Percentiles rank a stretch among this genome's conserved stretches.
These are phyloP conservation scores for Diplodia mutila DNA, from an alignment of 2,329 filamentous ascomycete genomes.

Conservation along the genomic window DNA sequence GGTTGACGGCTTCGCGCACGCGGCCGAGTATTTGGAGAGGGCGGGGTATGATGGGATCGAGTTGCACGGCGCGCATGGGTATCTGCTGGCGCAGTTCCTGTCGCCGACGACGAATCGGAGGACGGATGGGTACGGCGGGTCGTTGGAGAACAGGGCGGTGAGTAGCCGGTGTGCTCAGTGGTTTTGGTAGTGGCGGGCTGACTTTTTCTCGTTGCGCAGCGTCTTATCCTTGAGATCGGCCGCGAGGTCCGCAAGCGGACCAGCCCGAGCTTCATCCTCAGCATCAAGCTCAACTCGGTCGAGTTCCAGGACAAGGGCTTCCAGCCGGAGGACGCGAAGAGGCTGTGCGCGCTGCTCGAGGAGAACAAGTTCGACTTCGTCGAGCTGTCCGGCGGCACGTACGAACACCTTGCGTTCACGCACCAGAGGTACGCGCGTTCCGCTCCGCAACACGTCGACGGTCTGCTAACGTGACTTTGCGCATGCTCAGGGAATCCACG, in stretches of 20 bases:
- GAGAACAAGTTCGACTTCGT: constrained; percentile 68
- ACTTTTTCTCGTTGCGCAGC: constrained; percentile 30
- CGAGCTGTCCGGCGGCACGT: constrained; percentile 66
- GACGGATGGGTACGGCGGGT: constrained; percentile 52
- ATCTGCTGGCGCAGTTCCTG: constrained; percentile 53
- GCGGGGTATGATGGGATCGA: constrained; percentile 62
- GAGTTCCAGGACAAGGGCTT: constrained; percentile 46
- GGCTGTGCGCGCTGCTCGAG: constrained; percentile 55
- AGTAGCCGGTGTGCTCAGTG: constrained; percentile 24
- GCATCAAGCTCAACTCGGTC: constrained; percentile 57
- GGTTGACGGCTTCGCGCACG: constrained; percentile 57
- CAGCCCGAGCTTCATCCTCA: constrained; percentile 50
- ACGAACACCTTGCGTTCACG: constrained; percentile 37
- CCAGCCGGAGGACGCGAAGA: constrained; percentile 51
- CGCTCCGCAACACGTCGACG: constrained; percentile 34
- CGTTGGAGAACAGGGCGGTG: constrained; percentile 48
- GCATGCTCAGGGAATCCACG: constrained; percentile 55
- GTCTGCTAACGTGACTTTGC: not conserved
- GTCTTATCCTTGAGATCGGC: constrained; percentile 52
- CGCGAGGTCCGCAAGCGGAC: constrained; percentile 44
- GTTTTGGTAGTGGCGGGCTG: constrained; percentile 21
- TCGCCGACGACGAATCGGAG: constrained; percentile 47
- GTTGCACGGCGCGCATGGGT: constrained; percentile 52
- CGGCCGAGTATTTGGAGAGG: constrained; percentile 62
- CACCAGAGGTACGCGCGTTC: constrained; percentile 24